A percentile compares a stretch with the other conserved stretches of the same genome.
These are phyloP conservation scores for Lipomyces yarrowii DNA, from an alignment of 1,139 yeast species.

Conservation along the genomic window DNA sequence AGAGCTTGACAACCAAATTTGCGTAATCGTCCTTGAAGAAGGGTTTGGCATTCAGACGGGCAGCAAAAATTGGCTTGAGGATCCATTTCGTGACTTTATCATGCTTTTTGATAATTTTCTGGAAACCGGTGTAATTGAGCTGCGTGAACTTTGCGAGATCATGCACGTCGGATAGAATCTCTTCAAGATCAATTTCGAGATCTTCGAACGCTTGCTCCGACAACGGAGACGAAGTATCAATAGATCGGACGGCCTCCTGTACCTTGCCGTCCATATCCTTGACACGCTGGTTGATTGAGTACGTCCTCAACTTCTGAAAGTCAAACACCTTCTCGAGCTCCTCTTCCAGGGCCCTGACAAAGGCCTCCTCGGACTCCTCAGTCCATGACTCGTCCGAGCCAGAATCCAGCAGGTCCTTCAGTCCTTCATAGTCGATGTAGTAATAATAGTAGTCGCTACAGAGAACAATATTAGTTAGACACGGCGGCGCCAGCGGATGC, in stretches of 20 bases:
- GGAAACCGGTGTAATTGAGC: conserved; percentile 90
- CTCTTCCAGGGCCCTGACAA: conserved; percentile 65
- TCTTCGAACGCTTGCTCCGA: conserved; percentile 85
- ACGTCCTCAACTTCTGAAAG: conserved; percentile 74
- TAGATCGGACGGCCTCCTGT: conserved; percentile 55
- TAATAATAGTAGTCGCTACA: conserved; percentile 34
- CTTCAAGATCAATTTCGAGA: conserved; percentile 87
- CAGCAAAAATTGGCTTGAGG: conserved; percentile 89
- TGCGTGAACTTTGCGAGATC: conserved; percentile 92
- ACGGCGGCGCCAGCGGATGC: not conserved
- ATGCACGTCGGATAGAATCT: conserved; percentile 95
- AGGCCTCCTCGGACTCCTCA: conserved; percentile 69
- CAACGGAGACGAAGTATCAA: conserved; percentile 34
- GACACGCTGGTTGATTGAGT: conserved; percentile 72
- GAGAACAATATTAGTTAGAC: conserved; percentile 1
- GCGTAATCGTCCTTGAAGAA: conserved; percentile 95
- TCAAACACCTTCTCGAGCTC: conserved; percentile 82
- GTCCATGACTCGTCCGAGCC: conserved; percentile 54
- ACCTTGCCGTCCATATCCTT: conserved; percentile 68
- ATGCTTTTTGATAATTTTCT: conserved; percentile 89
- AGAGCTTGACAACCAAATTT: conserved; percentile 79
- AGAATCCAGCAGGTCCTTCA: conserved; percentile 37
- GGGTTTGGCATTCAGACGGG: conserved; percentile 87
- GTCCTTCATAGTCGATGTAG: conserved; percentile 36
- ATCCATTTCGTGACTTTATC: conserved; percentile 86